A percentile compares a stretch with the other conserved stretches of the same genome.
Conservation (phyloP, 2,329 filamentous ascomycete genomes). For the Dryadomyces quercus-mongolicae region DNA sequence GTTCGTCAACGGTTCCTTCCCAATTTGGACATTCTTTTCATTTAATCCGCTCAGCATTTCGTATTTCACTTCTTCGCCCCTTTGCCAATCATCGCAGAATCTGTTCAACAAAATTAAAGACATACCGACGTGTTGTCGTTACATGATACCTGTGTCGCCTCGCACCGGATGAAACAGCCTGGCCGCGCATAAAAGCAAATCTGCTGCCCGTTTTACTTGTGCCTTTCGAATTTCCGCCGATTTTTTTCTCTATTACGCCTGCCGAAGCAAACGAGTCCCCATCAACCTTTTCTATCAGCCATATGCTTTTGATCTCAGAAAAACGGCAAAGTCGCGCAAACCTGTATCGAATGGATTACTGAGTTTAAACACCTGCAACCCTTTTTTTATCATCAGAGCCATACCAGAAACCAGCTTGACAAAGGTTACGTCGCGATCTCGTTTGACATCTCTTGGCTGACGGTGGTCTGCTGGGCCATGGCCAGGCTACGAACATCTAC, state of each 20-base stretch:
- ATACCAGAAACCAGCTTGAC: too few species aligned
- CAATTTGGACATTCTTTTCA: background rate
- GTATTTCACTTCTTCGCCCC: background rate
- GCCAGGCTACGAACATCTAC: background rate
- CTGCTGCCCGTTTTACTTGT: background rate
- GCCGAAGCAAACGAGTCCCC: background rate
- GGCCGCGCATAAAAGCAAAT: too few species aligned
- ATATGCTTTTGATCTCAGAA: too few species aligned
- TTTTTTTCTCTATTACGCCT: background rate
- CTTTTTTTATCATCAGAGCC: too few species aligned
- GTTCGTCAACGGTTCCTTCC: background rate
- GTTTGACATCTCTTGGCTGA: background rate
- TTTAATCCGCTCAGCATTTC: background rate
- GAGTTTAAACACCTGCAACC: too few species aligned
- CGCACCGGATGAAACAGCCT: background rate
- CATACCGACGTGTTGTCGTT: background rate
- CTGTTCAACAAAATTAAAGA: background rate
- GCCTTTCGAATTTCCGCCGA: background rate
- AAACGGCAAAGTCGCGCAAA: too few species aligned
- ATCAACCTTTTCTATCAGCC: background rate
- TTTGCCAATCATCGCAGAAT: background rate
- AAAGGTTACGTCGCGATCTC: too few species aligned
- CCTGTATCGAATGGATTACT: too few species aligned
- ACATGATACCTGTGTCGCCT: background rate
- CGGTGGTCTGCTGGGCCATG: background rate